Conservation (phyloP, 768 basidiomycete genomes). For the Hericium rajendrae region DNA sequence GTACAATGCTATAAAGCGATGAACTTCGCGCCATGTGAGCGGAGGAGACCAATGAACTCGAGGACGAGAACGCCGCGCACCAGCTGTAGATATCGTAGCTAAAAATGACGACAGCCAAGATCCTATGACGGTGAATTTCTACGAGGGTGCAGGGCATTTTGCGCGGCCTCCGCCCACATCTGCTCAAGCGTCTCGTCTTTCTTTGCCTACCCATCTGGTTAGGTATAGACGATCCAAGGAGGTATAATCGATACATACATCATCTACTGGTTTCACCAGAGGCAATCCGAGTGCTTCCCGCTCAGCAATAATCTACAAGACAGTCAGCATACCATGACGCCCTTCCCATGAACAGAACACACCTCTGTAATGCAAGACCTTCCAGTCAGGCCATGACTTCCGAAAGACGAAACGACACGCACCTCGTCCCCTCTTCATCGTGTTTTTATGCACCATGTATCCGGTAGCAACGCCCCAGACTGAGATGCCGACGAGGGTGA, state of each 20-base stretch:
- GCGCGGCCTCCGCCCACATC: neutral
- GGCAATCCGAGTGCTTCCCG: neutral
- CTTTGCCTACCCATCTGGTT: neutral
- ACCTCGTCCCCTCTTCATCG: constrained; percentile 48
- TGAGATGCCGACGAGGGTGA: constrained; percentile 41
- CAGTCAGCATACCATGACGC: neutral
- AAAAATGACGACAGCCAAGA: no score
- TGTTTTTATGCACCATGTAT: constrained; percentile 42
- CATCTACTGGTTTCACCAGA: neutral
- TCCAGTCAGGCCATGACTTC: neutral
- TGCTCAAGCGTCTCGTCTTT: neutral
- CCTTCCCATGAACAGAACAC: neutral
- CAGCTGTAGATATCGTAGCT: no score
- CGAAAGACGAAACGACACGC: constrained; percentile 14
- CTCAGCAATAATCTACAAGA: neutral
- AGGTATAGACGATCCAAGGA: neutral
- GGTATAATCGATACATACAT: neutral
- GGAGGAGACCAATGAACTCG: no score
- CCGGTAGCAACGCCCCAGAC: constrained; percentile 46
- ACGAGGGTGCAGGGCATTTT: neutral
- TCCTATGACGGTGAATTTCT: no score
- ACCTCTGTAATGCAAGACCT: neutral
- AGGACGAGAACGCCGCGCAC: no score
- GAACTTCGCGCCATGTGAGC: no score
- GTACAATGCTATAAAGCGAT: no score